Evolutionary conservation across 2,329 filamentous ascomycete genomes (phyloP), one percentile per base, ranked within the genome.

Genomic region (Pseudogymnoascus pannorum): DNA sequence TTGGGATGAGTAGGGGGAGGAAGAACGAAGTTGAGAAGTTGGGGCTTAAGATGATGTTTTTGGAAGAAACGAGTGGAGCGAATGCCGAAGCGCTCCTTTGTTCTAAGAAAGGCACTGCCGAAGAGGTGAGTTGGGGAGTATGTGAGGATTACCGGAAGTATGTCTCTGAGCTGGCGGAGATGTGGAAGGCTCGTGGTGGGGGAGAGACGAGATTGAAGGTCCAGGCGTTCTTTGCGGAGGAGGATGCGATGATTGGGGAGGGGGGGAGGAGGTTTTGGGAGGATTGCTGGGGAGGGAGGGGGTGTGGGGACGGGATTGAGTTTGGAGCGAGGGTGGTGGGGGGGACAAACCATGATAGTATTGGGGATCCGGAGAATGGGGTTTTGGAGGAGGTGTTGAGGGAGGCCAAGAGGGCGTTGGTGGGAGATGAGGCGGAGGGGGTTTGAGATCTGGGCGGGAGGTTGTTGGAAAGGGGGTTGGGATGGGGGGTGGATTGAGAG

Each of bases 231-330:
- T 77, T 77, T 64, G 73, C 72, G 1, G 72, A 69, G 14, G 70
- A 67, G 2, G 78, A 80, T 68, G 64, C 72, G 1, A 71, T 80
- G 74, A 75, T 76, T 48, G 76, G 75, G 0, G 71, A 71, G 44
- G 68, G 69, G 11, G 78, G 78, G 2, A 71, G 72, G 67, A 60
- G 68, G 40, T 79, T 78, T 68, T 76, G 78, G 57, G 71, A 78
- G 61, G 51, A 71, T 3, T 76, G 76, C 60, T 80, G 76, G 75
- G 64, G 59, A 18, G 61, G 66, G 11, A 70, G 68, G 5, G 68
- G 64, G 9, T 66, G 71, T 11, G 66, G 66, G 2, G 66, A 66
- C 7, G 66, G 64, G 0, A 66, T 78, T 26, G 69, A 74, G 51
- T 75, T 78, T n/a, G 59, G 67, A n/a, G 68, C 66, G 16, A 64